Conservation (phyloP, 129 eudicot species). For the Sambucus nigra region DNA sequence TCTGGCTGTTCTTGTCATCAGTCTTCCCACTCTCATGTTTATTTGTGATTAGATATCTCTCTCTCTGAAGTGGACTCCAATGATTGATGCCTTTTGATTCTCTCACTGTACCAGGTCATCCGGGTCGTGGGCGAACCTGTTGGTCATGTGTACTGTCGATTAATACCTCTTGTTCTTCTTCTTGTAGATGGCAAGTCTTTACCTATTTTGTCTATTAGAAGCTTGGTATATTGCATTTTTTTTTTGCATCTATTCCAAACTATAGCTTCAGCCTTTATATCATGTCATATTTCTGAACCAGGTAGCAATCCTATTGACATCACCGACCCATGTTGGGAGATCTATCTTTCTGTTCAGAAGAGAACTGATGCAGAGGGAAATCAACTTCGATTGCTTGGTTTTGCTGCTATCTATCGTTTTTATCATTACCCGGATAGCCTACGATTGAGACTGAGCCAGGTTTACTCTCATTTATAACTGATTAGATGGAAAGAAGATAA, state of each 20-base stretch:
- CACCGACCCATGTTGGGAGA: slow-evolving; percentile 87
- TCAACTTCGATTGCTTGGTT: slow-evolving; percentile 49
- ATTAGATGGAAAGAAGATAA: background rate
- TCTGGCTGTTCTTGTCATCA: background rate
- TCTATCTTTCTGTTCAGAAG: slow-evolving; percentile 56
- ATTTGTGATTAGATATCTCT: background rate
- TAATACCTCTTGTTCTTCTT: slow-evolving; percentile 93
- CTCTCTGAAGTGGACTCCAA: background rate
- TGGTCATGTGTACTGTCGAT: slow-evolving; percentile 77
- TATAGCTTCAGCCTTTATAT: background rate
- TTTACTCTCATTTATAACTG: slow-evolving; percentile 16
- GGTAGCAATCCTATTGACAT: slow-evolving; percentile 98
- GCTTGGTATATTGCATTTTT: slow-evolving; percentile 3
- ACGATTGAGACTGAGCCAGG: slow-evolving; percentile 91
- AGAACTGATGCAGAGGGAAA: slow-evolving; percentile 22
- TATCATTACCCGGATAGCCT: slow-evolving; percentile 60
- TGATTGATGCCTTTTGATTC: background rate
- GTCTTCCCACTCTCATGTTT: background rate
- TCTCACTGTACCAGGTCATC: slow-evolving; percentile 43
- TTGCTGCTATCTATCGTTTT: slow-evolving; percentile 90
- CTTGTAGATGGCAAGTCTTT: slow-evolving; percentile 73
- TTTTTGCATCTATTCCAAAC: background rate
- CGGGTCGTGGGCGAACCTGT: slow-evolving; percentile 46
- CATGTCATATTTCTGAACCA: slow-evolving; percentile 21
- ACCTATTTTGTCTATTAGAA: slow-evolving; percentile 10